Conservation (phyloP, 1,139 yeast species). For the Blastobotrys raffinosifermentans region DNA sequence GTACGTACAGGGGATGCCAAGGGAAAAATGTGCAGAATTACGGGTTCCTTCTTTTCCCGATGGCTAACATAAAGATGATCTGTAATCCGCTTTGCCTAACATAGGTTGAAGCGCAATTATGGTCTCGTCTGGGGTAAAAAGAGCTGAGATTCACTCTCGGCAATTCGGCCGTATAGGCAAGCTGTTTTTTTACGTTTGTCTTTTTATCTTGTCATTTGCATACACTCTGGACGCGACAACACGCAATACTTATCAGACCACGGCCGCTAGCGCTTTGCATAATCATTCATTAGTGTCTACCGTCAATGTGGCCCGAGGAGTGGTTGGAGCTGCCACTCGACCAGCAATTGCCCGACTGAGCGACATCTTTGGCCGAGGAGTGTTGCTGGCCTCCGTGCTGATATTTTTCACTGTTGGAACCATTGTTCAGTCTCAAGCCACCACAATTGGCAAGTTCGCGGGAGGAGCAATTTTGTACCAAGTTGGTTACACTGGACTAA, state of each 20-base stretch:
- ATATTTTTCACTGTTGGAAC: slow-evolving; percentile 65
- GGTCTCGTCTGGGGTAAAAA: slow-evolving; percentile 31
- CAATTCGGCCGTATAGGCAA: slow-evolving; percentile 33
- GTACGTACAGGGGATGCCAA: no score
- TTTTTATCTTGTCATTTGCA: slow-evolving; percentile 56
- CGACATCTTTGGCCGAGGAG: slow-evolving; percentile 65
- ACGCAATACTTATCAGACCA: slow-evolving; percentile 44
- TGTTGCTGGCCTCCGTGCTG: slow-evolving; percentile 47
- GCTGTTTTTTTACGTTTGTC: slow-evolving; percentile 41
- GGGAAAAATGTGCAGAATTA: no score
- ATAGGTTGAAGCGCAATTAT: no score
- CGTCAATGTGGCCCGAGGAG: slow-evolving; percentile 54
- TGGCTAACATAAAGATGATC: no score
- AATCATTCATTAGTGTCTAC: slow-evolving; percentile 59
- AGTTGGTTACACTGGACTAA: slow-evolving; percentile 62
- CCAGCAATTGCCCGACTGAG: slow-evolving; percentile 63
- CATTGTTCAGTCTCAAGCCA: slow-evolving; percentile 61
- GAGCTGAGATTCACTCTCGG: slow-evolving; percentile 32
- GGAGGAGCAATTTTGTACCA: slow-evolving; percentile 73
- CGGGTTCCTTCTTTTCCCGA: no score
- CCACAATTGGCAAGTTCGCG: slow-evolving; percentile 57
- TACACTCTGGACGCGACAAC: slow-evolving; percentile 58
- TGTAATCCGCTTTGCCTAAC: no score
- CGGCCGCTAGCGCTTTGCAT: slow-evolving; percentile 52
- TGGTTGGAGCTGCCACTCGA: slow-evolving; percentile 66